Percentiles rank a stretch among this genome's conserved stretches.
These are phyloP conservation scores for Diutina catenulata DNA, from an alignment of 1,139 yeast species.

Conservation along the genomic window DNA sequence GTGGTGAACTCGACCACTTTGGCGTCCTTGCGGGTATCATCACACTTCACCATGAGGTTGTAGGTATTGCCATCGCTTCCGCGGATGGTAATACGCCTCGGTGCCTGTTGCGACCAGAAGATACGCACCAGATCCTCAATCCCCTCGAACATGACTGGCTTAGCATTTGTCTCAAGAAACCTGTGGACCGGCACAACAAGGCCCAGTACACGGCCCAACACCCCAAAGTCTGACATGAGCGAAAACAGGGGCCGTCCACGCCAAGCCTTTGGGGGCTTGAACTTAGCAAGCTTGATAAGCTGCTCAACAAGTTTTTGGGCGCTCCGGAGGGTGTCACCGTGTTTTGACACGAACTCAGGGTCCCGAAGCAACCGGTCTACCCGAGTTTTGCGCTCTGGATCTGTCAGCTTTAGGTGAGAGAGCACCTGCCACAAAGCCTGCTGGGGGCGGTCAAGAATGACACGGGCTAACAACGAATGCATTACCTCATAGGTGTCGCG, in stretches of 20 bases:
- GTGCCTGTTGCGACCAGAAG: conserved; percentile 76
- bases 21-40: conserved; percentile 92
- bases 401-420: conserved; percentile 63
- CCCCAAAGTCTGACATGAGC: not conserved
- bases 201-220: too few relatives aligned
- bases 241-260: not conserved
- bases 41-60: conserved; percentile 74
- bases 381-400: conserved; percentile 39
- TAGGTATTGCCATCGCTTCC: conserved; percentile 73
- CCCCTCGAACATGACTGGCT: conserved; percentile 36
- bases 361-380: conserved; percentile 22
- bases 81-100: conserved; percentile 61
- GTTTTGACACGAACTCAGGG: not conserved
- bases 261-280: conserved; percentile 3
- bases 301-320: not conserved
- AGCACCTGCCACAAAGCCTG: conserved; percentile 81
- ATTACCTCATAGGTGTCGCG: conserved; percentile 23
- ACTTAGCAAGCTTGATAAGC: not conserved
- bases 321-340: not conserved
- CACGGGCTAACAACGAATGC: not conserved
- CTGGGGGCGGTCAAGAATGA: conserved; percentile 43
- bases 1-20: conserved; percentile 88
- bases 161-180: not conserved
- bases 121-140: conserved; percentile 57
- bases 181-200: conserved; percentile 1